These are phyloP conservation scores for Nicotiana obtusifolia DNA, from an alignment of 257 asterid genomes.

Conservation along the genomic window DNA sequence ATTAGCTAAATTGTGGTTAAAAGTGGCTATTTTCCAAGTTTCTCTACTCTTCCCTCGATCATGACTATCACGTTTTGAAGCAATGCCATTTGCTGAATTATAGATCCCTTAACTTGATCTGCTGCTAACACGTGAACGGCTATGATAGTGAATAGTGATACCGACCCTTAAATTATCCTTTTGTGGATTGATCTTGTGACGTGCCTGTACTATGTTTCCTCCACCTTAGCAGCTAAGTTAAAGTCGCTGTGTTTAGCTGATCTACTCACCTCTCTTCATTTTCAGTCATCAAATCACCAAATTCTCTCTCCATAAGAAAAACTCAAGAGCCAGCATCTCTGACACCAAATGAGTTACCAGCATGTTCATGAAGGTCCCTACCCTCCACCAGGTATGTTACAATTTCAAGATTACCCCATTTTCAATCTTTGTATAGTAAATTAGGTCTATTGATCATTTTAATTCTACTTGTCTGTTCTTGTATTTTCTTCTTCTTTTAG, in stretches of 20 bases:
- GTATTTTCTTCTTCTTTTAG: neutral
- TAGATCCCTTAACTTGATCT: neutral
- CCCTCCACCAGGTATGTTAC: conserved; percentile 26
- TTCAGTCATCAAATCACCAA: neutral
- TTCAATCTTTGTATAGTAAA: neutral
- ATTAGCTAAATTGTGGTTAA: no score
- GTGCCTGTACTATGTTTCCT: neutral
- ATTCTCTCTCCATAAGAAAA: neutral
- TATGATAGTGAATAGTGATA: no score
- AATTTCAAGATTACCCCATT: neutral
- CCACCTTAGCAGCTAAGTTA: neutral
- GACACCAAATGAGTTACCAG: conserved; percentile 25
- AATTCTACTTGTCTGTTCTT: neutral
- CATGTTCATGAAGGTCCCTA: conserved; percentile 33
- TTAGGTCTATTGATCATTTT: neutral
- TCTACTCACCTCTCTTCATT: neutral
- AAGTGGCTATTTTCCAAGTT: no score
- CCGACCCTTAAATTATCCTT: neutral
- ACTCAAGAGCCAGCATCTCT: neutral
- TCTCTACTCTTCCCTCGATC: neutral
- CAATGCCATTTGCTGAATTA: neutral
- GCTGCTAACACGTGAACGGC: neutral
- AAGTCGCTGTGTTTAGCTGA: neutral
- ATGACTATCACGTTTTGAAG: neutral
- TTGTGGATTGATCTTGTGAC: neutral